Evolutionary conservation across 2,329 filamentous ascomycete genomes (phyloP), one percentile per base, ranked within the genome.

Genomic region (Cercospora brassicicola): DNA sequence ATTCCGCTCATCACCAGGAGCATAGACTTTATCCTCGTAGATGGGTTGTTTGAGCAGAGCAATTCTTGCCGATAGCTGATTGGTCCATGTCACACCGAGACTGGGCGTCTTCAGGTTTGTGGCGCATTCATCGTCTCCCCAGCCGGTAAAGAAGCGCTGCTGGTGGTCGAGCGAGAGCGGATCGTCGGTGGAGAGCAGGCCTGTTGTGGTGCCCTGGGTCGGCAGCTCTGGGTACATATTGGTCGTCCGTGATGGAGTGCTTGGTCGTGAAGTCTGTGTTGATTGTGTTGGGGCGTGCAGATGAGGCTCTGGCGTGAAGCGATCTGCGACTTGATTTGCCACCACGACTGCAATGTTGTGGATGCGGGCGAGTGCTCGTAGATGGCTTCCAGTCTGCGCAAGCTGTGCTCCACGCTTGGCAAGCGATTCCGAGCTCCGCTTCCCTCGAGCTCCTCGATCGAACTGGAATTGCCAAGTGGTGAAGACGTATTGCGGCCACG

Each of bases 401-500:
- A 99, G 87, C 76, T 96, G 91, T 61, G 87, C 84, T 71, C 90
- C 90, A 69, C 95, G 88, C 45, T 89, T 88, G 28, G 91, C 92
- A 84, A 98, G 89, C 71, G 88, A 88, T n/a, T 79, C 79, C 2
- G 76, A 75, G 26, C 65, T 69, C 10, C 64, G 67, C 56, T 72
- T 72, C 15, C 75, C 65, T 30, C 69, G 64, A 31, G 59, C 82
- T 76, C 68, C 82, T 75, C 70, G 76, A 73, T 93, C 91, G 74
- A 93, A 95, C 79, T 98, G 88, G 74, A 87, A 90, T 75, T 97
- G 94, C 84, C 93, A 91, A 75, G 94, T 97, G 30, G 94, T 99
- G 79, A 91, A 93, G 80, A 94, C 93, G 2, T 99, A 99, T 80
- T 97, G 94, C 76, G 95, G 95, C 26, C 95, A 99, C 78, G 95